Evolutionary conservation across 1,139 yeast species (phyloP), one percentile per base, ranked within the genome.

Genomic region (Pichia sp.): DNA sequence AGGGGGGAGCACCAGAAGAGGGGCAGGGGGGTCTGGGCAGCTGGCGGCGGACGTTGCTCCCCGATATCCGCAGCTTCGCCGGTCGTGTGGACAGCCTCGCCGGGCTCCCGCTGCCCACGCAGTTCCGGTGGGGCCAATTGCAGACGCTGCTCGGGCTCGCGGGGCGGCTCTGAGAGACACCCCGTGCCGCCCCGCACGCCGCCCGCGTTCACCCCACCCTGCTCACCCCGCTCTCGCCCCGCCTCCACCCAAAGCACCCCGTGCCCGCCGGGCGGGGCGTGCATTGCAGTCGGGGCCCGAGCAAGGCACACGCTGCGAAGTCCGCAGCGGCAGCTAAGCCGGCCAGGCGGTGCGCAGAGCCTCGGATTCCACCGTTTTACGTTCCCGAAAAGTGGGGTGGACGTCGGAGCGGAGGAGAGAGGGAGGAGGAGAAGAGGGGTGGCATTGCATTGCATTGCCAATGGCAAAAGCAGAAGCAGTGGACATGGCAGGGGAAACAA

Each of bases 281-380:
- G 23, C 23, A 3, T 19, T 31, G 34, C 11, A 2, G 11, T 36
- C 40, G 40, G 40, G 40, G 40, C 40, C 40, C 40, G 40, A 36
- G 40, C 40, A 19, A 19, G 23, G 23, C 23, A 19, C 23, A 19
- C 23, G 23, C 23, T 19, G 23, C 23, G 23, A 19, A 19, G 23
- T 19, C 23, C 23, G 23, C 23, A 3, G 23, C 23, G 23, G 23
- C 23, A 19, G 23, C 23, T 19, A 19, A 19, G 23, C 23, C 23
- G 23, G 23, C 23, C 23, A 19, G 23, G 23, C 23, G 23, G 23
- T 19, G 23, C 23, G 23, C 23, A 19, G 23, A 19, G 23, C 23
- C 23, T 19, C 45, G 45, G 45, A 42, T 42, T 42, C 45, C 45
- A 42, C 45, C 45, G 30, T 42, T 42, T 42, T 42, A 8, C 30